Base-by-base conservation (phyloP, 176 grass and related monocot species). In the Carex parvula region DNA sequence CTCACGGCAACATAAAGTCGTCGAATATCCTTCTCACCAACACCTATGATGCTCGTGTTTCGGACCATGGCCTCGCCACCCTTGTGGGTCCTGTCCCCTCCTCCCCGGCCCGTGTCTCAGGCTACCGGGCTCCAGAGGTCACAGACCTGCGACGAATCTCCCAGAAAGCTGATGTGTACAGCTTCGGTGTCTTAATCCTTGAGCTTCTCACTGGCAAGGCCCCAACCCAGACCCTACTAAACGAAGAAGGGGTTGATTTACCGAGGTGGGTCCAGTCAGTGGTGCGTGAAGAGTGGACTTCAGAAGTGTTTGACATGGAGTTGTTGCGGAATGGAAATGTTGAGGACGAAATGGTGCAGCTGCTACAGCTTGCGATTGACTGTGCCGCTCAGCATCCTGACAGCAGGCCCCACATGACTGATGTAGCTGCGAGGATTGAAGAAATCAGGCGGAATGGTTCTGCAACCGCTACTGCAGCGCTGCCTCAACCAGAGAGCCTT, bases 1-100 rank as follows among this genome's bases (percentile, higher is more conserved):
- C 96, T 16, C 96, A 98, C 54, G 96, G 96, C 86, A 98, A 98
- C 88, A 95, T 98, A 84, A 98, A 98, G 85, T 98, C 96, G 22
- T 98, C 96, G 61, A 98, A 98, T 84, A 89, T 98, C 33, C 96
- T 98, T 53, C 92, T 98, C 82, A 93, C 96, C 82, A 95, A 93
- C 82, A 86, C 65, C 41, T 90, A 95, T 71, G 89, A 93, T 84
- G 92, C 92, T 1, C 92, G 93, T 1, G 96, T 98, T 62, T 98
- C 96, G 2, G 96, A 98, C 88, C 96, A 98, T 79, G 93, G 93
- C 79, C 96, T 98, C 5, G 89, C 92, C 69, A 83, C 88, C 8
- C 91, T 98, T 46, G 92, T 91, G 37, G 92, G 92, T 5, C 87
- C 93, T 55, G 59, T 83, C 0, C 83, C 90, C 0, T 93, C 94